phyloP scores from a whole-genome alignment of 352 stramenopile species.

The Elongisporangium prolatum region DNA sequence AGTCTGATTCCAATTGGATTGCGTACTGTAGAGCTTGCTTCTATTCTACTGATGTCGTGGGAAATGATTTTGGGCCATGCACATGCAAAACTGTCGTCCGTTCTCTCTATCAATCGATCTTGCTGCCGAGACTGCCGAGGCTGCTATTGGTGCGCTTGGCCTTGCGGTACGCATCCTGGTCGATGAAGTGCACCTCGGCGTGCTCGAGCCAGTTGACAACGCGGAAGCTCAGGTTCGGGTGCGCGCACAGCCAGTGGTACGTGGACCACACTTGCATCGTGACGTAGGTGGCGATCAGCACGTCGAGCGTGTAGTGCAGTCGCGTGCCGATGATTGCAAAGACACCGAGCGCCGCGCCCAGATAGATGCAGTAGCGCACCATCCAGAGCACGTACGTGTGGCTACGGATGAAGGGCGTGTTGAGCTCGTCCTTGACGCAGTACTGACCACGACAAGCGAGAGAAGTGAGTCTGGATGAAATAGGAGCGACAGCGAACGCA shows the following conservation, averaged over 20 bases:
- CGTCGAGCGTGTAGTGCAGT: conserved; percentile 84
- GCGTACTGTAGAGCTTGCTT: neutral
- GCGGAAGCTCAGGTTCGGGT: conserved; percentile 54
- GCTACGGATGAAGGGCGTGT: conserved; percentile 80
- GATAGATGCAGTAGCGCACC: conserved; percentile 78
- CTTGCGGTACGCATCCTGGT: conserved; percentile 75
- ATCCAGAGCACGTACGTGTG: conserved; percentile 74
- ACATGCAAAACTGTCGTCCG: conserved; percentile 6
- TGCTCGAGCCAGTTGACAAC: conserved; percentile 82
- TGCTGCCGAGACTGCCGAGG: conserved; percentile 10
- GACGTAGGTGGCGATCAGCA: conserved; percentile 86
- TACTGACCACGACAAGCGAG: conserved; percentile 38
- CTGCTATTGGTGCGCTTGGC: conserved; percentile 51
- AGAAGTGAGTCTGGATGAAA: neutral
- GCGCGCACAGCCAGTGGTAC: conserved; percentile 75
- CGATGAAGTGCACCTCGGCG: conserved; percentile 75
- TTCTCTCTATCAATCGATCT: conserved; percentile 17
- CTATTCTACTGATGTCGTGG: neutral
- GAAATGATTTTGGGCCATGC: neutral
- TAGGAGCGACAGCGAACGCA: neutral
- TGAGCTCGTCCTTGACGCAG: conserved; percentile 71
- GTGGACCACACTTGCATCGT: conserved; percentile 80
- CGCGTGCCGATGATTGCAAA: conserved; percentile 85
- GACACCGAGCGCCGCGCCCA: conserved; percentile 48
- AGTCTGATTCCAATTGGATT: neutral